Conservation (phyloP, 257 asterid species). For the Cordia subcordata region DNA sequence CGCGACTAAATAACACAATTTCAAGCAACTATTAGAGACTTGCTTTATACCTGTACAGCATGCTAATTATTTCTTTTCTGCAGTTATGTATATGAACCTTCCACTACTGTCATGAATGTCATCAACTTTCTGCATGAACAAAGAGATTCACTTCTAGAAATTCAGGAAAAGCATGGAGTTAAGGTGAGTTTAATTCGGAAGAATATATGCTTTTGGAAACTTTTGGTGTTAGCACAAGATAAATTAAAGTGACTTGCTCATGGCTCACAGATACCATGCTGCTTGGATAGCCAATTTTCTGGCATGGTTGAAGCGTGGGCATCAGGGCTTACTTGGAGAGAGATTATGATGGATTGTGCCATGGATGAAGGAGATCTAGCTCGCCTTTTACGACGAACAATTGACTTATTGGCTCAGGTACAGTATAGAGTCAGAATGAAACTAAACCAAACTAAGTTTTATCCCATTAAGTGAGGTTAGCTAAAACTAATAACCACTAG, state of each 20-base stretch:
- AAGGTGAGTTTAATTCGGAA: constrained; percentile 36
- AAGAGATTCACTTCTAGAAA: constrained; percentile 58
- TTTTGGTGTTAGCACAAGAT: neutral
- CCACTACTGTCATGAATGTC: constrained; percentile 61
- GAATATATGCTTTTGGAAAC: neutral
- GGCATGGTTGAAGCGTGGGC: constrained; percentile 99
- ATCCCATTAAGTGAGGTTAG: too few relatives aligned
- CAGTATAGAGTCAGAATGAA: too few relatives aligned
- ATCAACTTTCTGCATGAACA: constrained; percentile 65
- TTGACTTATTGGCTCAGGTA: constrained; percentile 95
- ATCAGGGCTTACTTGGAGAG: constrained; percentile 96
- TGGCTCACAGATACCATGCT: constrained; percentile 71
- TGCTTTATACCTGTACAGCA: neutral
- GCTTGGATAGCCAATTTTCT: constrained; percentile 81
- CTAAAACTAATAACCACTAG: too few relatives aligned
- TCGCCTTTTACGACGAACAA: constrained; percentile 84
- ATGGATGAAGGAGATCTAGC: constrained; percentile 99
- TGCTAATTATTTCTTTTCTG: constrained; percentile 12
- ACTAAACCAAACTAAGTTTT: too few relatives aligned
- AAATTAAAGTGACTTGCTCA: neutral
- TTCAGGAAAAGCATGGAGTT: constrained; percentile 93
- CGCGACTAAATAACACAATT: too few relatives aligned
- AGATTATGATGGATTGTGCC: constrained; percentile 98
- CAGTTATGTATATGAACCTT: constrained; percentile 88
- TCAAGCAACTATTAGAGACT: too few relatives aligned